A percentile compares a stretch with the other conserved stretches of the same genome.
Evolutionary conservation across 1,284 basidiomycete species (phyloP).

Genomic region (Cutaneotrichosporon dermatis): DNA sequence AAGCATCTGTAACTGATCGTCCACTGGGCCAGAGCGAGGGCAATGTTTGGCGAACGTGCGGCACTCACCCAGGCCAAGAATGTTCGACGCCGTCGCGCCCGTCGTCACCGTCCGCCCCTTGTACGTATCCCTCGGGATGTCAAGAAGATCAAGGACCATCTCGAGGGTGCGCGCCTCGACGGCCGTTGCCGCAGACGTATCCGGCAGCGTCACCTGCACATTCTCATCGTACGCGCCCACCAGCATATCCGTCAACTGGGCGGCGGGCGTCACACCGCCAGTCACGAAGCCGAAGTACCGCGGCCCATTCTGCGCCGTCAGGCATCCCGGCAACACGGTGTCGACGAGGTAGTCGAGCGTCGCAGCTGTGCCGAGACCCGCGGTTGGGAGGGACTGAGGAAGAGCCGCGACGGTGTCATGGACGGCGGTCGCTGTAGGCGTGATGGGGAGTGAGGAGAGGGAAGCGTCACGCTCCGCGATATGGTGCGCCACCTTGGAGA

Average conservation of each 20-base stretch:
- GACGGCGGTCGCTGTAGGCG: conserved; percentile 19
- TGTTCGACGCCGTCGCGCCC: conserved; percentile 54
- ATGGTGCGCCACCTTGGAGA: conserved; percentile 23
- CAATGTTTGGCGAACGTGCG: no score
- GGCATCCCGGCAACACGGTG: conserved; percentile 43
- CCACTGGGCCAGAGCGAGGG: no score
- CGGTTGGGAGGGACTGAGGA: conserved; percentile 29
- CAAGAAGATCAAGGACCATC: conserved; percentile 51
- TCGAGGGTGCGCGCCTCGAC: conserved; percentile 50
- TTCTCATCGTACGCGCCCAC: conserved; percentile 50
- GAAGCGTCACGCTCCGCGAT: conserved; percentile 23
- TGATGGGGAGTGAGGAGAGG: conserved; percentile 26
- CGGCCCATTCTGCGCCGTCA: conserved; percentile 49
- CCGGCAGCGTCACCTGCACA: conserved; percentile 51
- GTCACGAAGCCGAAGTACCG: conserved; percentile 55
- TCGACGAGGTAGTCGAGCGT: conserved; percentile 36
- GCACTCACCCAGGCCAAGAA: conserved; percentile 48
- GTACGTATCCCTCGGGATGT: conserved; percentile 42
- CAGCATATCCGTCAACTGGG: conserved; percentile 50
- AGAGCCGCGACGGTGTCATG: conserved; percentile 25
- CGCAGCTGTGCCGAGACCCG: conserved; percentile 37
- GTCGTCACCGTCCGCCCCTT: conserved; percentile 52
- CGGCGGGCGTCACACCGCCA: conserved; percentile 50
- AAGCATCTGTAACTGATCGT: no score
- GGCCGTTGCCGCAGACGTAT: conserved; percentile 47